These are phyloP conservation scores for Rubia balearica DNA, from an alignment of 305 asterid species.

Conservation along the genomic window DNA sequence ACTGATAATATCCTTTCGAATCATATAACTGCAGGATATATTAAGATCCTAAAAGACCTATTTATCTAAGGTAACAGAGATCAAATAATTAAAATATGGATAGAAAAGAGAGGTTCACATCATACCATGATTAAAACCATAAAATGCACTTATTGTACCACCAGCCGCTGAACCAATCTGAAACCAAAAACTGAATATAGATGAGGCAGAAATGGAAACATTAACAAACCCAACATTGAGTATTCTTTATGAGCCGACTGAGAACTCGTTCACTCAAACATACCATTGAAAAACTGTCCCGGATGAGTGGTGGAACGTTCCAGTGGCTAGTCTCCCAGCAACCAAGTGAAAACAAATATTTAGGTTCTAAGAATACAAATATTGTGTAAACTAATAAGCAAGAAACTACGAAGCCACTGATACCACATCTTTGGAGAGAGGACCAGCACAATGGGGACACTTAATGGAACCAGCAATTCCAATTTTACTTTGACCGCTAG, in stretches of 20 bases:
- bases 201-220: neutral
- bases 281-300: conserved; percentile 91
- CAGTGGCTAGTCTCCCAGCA: conserved; percentile 73
- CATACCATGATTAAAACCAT: conserved; percentile 69
- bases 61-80: neutral
- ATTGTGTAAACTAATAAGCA: neutral
- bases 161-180: conserved; percentile 91
- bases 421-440: conserved; percentile 76
- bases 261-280: neutral
- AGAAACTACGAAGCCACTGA: neutral
- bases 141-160: conserved; percentile 73
- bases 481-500: neutral
- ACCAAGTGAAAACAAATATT: conserved; percentile 6
- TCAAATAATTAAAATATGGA: conserved; percentile 7
- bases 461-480: conserved; percentile 20
- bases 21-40: neutral
- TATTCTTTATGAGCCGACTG: neutral
- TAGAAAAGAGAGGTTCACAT: conserved; percentile 2
- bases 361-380: neutral
- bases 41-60: conserved; percentile 9
- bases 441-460: conserved; percentile 80
- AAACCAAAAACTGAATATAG: neutral
- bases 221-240: neutral
- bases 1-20: neutral
- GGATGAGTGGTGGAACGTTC: conserved; percentile 70